A percentile compares a stretch with the other conserved stretches of the same genome.
Evolutionary conservation across 129 eudicot genomes (phyloP).

Genomic region (Arctium lappa): DNA sequence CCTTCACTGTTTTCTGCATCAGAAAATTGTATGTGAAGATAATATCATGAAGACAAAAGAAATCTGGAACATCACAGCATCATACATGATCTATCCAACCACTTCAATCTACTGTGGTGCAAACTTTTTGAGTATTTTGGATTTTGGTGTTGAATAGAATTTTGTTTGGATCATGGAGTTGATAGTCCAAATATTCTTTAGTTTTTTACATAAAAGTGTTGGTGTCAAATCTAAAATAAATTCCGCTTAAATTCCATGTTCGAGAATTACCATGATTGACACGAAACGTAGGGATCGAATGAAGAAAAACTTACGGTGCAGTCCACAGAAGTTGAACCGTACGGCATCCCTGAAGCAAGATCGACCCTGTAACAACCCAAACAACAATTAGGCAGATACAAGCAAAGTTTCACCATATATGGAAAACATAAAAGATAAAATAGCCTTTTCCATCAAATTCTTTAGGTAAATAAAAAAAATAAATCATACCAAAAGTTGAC

Average conservation of each 20-base stretch:
- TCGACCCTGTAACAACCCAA: slow-evolving; percentile 30
- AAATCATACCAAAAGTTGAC: slow-evolving; percentile 53
- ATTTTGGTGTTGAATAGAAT: not conserved
- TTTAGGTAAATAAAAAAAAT: not conserved
- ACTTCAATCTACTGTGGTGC: not conserved
- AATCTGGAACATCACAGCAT: not conserved
- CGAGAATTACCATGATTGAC: not conserved
- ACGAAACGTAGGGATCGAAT: not conserved
- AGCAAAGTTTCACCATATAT: not conserved
- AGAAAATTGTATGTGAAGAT: not conserved
- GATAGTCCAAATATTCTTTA: not conserved
- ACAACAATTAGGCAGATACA: slow-evolving; percentile 10
- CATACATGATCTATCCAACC: slow-evolving; percentile 1
- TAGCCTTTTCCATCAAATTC: not conserved
- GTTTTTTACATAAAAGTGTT: not conserved
- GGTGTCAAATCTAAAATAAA: not conserved
- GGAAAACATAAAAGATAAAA: not conserved
- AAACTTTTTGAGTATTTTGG: not conserved
- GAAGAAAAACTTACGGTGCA: slow-evolving; percentile 5
- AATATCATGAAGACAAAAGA: not conserved
- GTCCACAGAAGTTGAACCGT: slow-evolving; percentile 17
- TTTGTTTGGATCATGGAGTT: not conserved
- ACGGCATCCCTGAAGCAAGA: slow-evolving; percentile 24
- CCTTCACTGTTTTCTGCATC: slow-evolving; percentile 31
- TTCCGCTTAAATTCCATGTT: not conserved